These are phyloP conservation scores for Sarocladium kiliense DNA, from an alignment of 2,329 filamentous ascomycete genomes.

Conservation along the genomic window DNA sequence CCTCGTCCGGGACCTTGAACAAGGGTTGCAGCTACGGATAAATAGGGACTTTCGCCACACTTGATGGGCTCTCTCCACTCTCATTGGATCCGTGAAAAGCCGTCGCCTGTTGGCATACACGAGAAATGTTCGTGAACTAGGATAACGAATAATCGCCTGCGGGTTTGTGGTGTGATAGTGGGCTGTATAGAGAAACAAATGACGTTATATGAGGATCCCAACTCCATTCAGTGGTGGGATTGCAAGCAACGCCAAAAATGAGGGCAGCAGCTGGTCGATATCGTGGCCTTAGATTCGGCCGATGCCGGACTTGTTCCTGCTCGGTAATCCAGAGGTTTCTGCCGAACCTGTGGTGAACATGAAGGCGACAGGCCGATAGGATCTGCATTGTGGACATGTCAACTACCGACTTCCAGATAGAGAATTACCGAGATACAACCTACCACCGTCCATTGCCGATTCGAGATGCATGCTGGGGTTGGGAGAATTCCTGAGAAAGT, in stretches of 20 bases:
- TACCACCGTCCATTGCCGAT: neutral
- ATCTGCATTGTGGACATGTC: neutral
- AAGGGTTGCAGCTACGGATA: neutral
- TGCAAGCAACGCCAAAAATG: too few species aligned
- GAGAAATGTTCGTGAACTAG: too few species aligned
- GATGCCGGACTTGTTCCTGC: slow-evolving; percentile 72
- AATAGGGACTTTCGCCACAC: neutral
- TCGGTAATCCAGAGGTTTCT: neutral
- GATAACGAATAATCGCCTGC: too few species aligned
- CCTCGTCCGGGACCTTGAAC: neutral
- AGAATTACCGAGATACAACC: neutral
- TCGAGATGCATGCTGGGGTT: slow-evolving; percentile 18
- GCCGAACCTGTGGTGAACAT: neutral
- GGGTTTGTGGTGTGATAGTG: too few species aligned
- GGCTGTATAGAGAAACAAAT: neutral
- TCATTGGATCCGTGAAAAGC: neutral
- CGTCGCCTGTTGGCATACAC: neutral
- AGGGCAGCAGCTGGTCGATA: too few species aligned
- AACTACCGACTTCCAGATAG: neutral
- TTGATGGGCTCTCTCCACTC: neutral
- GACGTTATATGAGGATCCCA: slow-evolving; percentile 78
- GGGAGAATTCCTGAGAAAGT: too few species aligned
- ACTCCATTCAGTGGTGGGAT: too few species aligned
- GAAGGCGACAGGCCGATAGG: neutral
- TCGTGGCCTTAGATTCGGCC: too few species aligned